Base-by-base conservation (phyloP, 805 yeast species). In the Metschnikowia anglica region DNA sequence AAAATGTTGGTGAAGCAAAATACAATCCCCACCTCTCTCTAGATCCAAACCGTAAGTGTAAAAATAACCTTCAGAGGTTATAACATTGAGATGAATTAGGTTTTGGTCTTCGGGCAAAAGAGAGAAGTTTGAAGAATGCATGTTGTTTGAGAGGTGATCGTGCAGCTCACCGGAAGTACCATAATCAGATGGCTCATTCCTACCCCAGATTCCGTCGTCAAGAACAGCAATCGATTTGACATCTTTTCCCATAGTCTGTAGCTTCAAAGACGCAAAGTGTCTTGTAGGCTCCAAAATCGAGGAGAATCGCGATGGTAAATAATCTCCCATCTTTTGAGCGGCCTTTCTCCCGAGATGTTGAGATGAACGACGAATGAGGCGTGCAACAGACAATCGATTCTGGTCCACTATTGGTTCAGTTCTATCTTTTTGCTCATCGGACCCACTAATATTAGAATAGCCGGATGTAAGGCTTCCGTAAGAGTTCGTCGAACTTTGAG, bases 1-100 rank as follows among this genome's bases (percentile, higher is more conserved):
- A 5, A 83, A 74, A 56, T 81, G 83, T 56, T 88, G 96, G 47
- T 82, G 79, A 42, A 86, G 67, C 47, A 88, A 67, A 29, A 84
- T 78, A 64, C 98, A 91, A 58, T 90, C 97, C 2, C 99, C 99
- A 1, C 98, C 98, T 41, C 90, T 66, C 47, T 83, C 95, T 0
- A 93, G 83, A 48, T 88, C 93, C 34, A 91, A 66, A 2, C 83
- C 83, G 61, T 88, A 91, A 38, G 85, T 86, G 55, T 83, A 85
- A 52, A 86, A 84, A 51, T 76, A 79, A 0, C 98, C 98, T 43
- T 81, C 86, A 0, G 84, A 76, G 0, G 96, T 87, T 3, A 88
- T 87, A 5, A 89, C 91, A 44, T 80, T 74, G 11, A 80, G 80
- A 54, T 76, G 77, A 61, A 53, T 58, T 21, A 68, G 52, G 23